Percentiles rank a stretch among this genome's conserved stretches.
phyloP scores from a whole-genome alignment of 331 rosid genomes.

The Acacia concinna region DNA sequence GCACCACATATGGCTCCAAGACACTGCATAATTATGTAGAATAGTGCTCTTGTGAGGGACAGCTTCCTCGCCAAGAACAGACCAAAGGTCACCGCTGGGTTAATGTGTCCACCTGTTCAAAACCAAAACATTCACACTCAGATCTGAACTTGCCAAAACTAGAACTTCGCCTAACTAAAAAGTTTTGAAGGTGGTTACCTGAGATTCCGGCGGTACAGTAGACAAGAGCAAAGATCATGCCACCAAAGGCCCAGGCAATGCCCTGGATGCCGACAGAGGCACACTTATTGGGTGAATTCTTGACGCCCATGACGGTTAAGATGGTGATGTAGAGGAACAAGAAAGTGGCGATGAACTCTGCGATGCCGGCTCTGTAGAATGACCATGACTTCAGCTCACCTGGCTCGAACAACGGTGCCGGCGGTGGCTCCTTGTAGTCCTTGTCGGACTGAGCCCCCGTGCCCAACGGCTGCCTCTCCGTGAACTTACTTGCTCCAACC shows the following conservation, averaged over 20 bases:
- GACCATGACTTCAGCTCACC: conserved; percentile 88
- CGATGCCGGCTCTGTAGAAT: conserved; percentile 89
- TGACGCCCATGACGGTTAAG: conserved; percentile 81
- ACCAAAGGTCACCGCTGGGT: conserved; percentile 92
- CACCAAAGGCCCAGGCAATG: conserved; percentile 98
- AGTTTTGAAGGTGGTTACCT: conserved; percentile 34
- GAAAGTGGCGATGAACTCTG: conserved; percentile 86
- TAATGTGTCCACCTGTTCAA: conserved; percentile 81
- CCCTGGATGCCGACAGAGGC: conserved; percentile 81
- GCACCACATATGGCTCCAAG: conserved; percentile 97
- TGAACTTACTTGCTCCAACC: conserved; percentile 75
- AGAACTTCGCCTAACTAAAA: background rate
- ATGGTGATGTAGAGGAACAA: conserved; percentile 85
- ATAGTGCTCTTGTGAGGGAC: conserved; percentile 74
- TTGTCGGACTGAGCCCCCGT: conserved; percentile 67
- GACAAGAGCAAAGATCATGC: conserved; percentile 89
- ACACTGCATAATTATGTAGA: conserved; percentile 82
- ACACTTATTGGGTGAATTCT: conserved; percentile 49
- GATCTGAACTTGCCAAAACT: background rate
- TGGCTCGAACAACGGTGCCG: conserved; percentile 81
- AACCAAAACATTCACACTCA: background rate
- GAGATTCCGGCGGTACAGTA: conserved; percentile 95
- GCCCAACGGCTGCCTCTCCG: conserved; percentile 75
- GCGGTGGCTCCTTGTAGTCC: conserved; percentile 85
- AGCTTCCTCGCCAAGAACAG: conserved; percentile 80